A percentile compares a stretch with the other conserved stretches of the same genome.
phyloP scores from a whole-genome alignment of 1,284 basidiomycete species.

The Trametes sp. region DNA sequence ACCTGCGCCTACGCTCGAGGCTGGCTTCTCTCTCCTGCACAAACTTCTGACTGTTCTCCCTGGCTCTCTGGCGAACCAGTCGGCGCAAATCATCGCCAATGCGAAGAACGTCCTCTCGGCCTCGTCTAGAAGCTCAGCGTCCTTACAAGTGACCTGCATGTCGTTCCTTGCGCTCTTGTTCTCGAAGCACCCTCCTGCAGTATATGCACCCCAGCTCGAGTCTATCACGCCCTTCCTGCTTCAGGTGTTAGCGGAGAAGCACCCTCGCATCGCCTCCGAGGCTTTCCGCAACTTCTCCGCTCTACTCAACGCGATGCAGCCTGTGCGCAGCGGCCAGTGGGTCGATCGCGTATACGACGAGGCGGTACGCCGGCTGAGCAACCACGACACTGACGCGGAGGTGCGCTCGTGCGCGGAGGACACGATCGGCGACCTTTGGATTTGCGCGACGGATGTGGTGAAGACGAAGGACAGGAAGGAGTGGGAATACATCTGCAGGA shows the following conservation, averaged over 20 bases:
- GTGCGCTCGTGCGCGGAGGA: conserved; percentile 87
- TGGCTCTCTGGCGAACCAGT: conserved; percentile 82
- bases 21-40: conserved; percentile 84
- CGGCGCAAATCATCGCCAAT: conserved; percentile 65
- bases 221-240: conserved; percentile 78
- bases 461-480: conserved; percentile 69
- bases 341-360: conserved; percentile 78
- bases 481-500: conserved; percentile 84
- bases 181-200: conserved; percentile 75
- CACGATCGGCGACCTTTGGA: conserved; percentile 86
- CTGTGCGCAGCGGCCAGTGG: conserved; percentile 67
- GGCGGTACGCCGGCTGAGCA: conserved; percentile 74
- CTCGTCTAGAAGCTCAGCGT: conserved; percentile 71
- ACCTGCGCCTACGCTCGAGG: conserved; percentile 80
- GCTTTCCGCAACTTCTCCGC: conserved; percentile 84
- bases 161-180: conserved; percentile 90
- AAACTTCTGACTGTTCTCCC: conserved; percentile 83
- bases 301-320: conserved; percentile 67
- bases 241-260: conserved; percentile 73
- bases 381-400: conserved; percentile 90
- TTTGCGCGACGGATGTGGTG: conserved; percentile 81
- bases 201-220: conserved; percentile 69
- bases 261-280: conserved; percentile 82
- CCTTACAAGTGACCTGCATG: conserved; percentile 81
- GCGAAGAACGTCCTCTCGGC: conserved; percentile 71